Base-by-base conservation (phyloP, 495 filamentous ascomycete species). In the Lasiosphaeria ovina region DNA sequence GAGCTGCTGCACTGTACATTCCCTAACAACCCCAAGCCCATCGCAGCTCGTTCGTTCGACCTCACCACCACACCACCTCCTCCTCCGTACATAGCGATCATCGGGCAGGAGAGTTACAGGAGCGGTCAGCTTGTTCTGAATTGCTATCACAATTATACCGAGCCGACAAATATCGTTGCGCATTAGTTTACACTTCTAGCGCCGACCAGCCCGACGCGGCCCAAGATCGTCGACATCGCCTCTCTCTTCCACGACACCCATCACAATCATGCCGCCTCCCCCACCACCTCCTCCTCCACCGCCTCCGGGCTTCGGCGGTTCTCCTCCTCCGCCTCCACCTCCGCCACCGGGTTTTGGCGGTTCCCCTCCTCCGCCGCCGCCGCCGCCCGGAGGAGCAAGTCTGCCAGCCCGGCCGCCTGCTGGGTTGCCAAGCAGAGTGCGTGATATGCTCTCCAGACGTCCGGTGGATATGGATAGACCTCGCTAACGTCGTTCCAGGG, bases 401-500 rank as follows among this genome's bases (percentile, higher is more conserved):
- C 38, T 68, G 12, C 66, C 65, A 1, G 45, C 55, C 4, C 59
- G 67, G 17, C 67, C 66, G 24, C 62, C 65, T 17, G 52, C 55
- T 51, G 55, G 16, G 42, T n/a, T 11, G 16, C 42, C 10, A 49
- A 61, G 57, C 17, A 50, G 63, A 58, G 68, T 66, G 31, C 35
- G 62, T 62, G 17, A 10, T 24, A n/a, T 12, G 9, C 11, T 12
- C 44, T 34, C 11, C 8, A 16, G 35, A 8, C 36, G 24, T 34
- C 11, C 47, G 24, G 51, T 17, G 31, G 56, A 54, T 17, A 57
- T 59, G 35, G 62, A n/a, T 53, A 14, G 33, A 17, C 34, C 33
- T 14, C n/a, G 62, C 79, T 82, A 74, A 78, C 70, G 44, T 57
- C 49, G 48, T 47, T 16, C 50, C 69, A 98, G 93, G 88, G 89